Conservation (phyloP, 352 stramenopile genomes). For the Phytophthora pinifolia region DNA sequence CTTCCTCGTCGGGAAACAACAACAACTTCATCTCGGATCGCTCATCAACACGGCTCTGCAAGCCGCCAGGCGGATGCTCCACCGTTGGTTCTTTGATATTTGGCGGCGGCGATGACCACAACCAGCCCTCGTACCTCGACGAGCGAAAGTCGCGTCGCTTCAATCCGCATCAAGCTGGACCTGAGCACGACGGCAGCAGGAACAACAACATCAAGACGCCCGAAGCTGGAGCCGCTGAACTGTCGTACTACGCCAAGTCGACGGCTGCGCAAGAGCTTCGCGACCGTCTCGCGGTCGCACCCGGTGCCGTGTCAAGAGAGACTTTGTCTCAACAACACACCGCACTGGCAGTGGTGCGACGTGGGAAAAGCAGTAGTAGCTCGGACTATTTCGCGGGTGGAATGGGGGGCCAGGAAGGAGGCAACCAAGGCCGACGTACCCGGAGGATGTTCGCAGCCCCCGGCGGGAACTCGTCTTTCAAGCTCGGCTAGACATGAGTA, state of each 20-base stretch:
- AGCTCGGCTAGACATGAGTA: constrained; percentile 37
- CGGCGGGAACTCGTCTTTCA: constrained; percentile 45
- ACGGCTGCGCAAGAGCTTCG: constrained; percentile 40
- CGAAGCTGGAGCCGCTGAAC: constrained; percentile 28
- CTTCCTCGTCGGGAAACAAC: constrained; percentile 33
- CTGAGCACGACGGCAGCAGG: constrained; percentile 34
- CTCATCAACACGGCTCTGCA: constrained; percentile 39
- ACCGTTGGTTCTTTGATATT: constrained; percentile 56
- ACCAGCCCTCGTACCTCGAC: constrained; percentile 47
- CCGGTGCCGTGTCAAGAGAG: constrained; percentile 39
- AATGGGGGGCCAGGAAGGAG: constrained; percentile 33
- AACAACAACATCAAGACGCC: constrained; percentile 17
- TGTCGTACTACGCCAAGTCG: constrained; percentile 46
- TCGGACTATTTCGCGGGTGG: constrained; percentile 47
- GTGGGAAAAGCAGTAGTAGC: constrained; percentile 13
- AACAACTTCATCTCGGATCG: constrained; percentile 52
- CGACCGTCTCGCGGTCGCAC: constrained; percentile 41
- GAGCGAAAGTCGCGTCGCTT: constrained; percentile 54
- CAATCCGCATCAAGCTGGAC: constrained; percentile 18
- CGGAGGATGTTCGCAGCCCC: constrained; percentile 48
- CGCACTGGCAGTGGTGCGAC: constrained; percentile 15
- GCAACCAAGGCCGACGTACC: constrained; percentile 38
- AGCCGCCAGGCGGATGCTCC: constrained; percentile 49
- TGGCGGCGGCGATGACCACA: constrained; percentile 26
- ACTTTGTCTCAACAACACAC: constrained; percentile 32